These are phyloP conservation scores for Steccherinum ochraceum DNA, from an alignment of 768 basidiomycete species.

Conservation along the genomic window DNA sequence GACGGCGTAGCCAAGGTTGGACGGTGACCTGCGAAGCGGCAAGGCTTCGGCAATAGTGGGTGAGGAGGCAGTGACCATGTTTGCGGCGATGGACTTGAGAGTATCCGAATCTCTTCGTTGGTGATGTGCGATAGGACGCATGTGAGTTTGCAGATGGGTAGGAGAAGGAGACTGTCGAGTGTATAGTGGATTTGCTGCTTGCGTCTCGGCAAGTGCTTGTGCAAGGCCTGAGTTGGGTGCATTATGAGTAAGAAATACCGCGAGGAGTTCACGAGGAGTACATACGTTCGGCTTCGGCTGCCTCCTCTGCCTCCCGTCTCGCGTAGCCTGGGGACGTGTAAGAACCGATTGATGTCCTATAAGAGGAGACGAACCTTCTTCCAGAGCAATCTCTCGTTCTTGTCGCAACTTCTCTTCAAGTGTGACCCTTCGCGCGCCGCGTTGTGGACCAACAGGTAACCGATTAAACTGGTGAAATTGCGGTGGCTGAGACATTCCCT, in stretches of 20 bases:
- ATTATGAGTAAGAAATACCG: constrained; percentile 5
- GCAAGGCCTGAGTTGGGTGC: constrained; percentile 15
- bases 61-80: constrained; percentile 33
- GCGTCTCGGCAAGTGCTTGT: constrained; percentile 45
- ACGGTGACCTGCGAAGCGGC: constrained; percentile 5
- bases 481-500: constrained; percentile 1
- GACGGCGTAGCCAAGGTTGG: constrained; percentile 4
- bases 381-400: constrained; percentile 28
- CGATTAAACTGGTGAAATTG: constrained; percentile 30
- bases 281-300: constrained; percentile 36
- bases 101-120: constrained; percentile 75
- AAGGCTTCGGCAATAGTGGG: constrained; percentile 47
- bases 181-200: constrained; percentile 9
- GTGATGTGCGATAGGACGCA: constrained; percentile 37
- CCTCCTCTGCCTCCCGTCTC: constrained; percentile 21
- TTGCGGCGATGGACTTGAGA: constrained; percentile 42
- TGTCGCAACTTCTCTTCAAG: constrained; percentile 38
- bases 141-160: constrained; percentile 9
- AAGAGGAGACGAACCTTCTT: constrained; percentile 30
- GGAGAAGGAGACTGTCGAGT: neutral
- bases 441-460: constrained; percentile 28
- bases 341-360: neutral
- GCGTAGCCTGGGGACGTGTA: constrained; percentile 19
- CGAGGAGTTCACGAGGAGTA: neutral
- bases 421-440: constrained; percentile 33